These are phyloP conservation scores for Nicotiana obtusifolia DNA, from an alignment of 257 asterid species.

Conservation along the genomic window DNA sequence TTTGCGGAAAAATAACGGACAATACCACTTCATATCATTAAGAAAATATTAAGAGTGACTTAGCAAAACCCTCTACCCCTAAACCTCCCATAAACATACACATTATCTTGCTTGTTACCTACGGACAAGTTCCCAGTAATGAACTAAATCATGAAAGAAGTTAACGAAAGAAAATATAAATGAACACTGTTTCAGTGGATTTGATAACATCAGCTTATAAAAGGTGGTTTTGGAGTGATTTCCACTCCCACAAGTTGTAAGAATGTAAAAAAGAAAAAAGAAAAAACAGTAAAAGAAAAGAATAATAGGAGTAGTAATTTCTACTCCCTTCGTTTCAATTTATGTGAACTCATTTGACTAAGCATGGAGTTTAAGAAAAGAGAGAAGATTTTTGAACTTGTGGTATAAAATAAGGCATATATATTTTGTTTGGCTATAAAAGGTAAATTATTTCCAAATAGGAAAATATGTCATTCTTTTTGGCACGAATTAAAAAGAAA, in stretches of 20 bases:
- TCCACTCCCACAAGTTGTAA: conserved; percentile 3
- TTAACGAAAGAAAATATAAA: not conserved
- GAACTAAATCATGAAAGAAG: not conserved
- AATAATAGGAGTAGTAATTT: not conserved
- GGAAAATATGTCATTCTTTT: too few relatives aligned
- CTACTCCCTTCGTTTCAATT: too few relatives aligned
- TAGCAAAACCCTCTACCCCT: not conserved
- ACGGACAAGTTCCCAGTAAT: not conserved
- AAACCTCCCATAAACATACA: too few relatives aligned
- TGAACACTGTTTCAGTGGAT: conserved; percentile 2
- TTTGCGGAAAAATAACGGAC: not conserved
- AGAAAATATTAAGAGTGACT: not conserved
- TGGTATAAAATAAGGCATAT: too few relatives aligned
- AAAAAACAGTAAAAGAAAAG: not conserved
- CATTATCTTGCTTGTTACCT: not conserved
- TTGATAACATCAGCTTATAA: conserved; percentile 20
- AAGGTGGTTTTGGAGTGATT: conserved; percentile 6
- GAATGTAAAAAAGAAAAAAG: too few relatives aligned
- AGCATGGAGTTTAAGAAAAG: too few relatives aligned
- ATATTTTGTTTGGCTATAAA: too few relatives aligned
- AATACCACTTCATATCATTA: not conserved
- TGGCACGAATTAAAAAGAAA: too few relatives aligned
- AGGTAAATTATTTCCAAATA: too few relatives aligned
- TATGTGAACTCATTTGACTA: too few relatives aligned
- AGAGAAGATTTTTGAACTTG: too few relatives aligned